Conservation (phyloP, 306 rosid species). For the Dryas drummondii region DNA sequence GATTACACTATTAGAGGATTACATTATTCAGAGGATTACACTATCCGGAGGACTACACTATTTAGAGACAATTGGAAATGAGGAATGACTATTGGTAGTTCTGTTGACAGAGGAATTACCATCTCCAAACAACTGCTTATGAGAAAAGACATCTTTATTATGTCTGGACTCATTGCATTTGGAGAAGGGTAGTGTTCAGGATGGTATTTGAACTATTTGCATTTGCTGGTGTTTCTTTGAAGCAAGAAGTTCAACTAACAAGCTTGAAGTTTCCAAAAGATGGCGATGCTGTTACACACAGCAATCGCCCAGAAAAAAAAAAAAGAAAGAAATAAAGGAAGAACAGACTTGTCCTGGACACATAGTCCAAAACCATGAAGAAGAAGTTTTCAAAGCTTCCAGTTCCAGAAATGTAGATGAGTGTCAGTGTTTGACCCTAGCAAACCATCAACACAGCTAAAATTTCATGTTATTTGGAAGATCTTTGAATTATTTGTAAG, state of each 20-base stretch:
- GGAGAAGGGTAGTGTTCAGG: neutral
- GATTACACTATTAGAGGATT: neutral
- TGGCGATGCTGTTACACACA: too few species aligned
- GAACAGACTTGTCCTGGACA: too few species aligned
- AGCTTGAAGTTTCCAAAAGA: neutral
- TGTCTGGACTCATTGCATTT: neutral
- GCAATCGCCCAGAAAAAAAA: too few species aligned
- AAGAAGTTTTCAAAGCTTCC: too few species aligned
- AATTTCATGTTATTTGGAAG: too few species aligned
- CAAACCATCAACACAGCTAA: too few species aligned
- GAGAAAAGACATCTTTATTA: conserved; percentile 6
- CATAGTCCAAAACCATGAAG: too few species aligned
- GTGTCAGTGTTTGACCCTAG: too few species aligned
- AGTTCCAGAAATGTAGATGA: too few species aligned
- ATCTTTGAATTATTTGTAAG: too few species aligned
- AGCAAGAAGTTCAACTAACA: neutral
- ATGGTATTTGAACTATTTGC: neutral
- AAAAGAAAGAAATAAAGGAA: too few species aligned
- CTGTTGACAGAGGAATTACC: conserved; percentile 32
- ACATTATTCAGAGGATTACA: too few species aligned
- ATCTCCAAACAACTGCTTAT: conserved; percentile 8
- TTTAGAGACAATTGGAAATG: neutral
- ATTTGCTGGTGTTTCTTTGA: neutral
- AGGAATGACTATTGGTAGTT: neutral
- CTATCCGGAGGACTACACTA: neutral